Percentiles rank a stretch among this genome's conserved stretches.
These are phyloP conservation scores for Hyaloperonospora brassicae DNA, from an alignment of 352 stramenopile species.

Conservation along the genomic window DNA sequence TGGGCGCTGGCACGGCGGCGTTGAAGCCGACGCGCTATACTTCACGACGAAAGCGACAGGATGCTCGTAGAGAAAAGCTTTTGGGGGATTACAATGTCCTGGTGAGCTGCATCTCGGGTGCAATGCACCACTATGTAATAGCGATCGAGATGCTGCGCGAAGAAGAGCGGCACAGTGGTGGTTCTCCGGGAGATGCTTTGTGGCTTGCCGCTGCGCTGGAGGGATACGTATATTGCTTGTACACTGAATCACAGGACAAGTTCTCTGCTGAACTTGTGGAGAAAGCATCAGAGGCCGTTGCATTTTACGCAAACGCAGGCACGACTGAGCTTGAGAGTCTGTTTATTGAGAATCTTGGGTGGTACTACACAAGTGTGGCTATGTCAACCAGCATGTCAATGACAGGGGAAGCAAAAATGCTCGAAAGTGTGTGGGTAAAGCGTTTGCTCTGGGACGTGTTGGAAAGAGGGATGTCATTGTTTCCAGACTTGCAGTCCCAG, in stretches of 20 bases:
- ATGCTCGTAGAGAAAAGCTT: constrained; percentile 64
- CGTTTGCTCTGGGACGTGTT: constrained; percentile 60
- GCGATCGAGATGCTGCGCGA: constrained; percentile 71
- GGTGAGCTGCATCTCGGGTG: constrained; percentile 52
- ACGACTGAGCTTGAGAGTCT: constrained; percentile 62
- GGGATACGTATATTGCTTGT: constrained; percentile 59
- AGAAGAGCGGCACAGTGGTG: constrained; percentile 59
- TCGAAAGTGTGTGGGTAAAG: constrained; percentile 63
- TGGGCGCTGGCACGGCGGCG: constrained; percentile 22
- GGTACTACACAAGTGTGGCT: constrained; percentile 59
- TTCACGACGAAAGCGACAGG: constrained; percentile 37
- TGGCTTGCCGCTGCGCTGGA: constrained; percentile 81
- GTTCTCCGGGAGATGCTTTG: constrained; percentile 41
- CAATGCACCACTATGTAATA: constrained; percentile 57
- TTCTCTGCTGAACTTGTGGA: constrained; percentile 72
- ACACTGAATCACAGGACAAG: constrained; percentile 38
- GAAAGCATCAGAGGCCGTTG: constrained; percentile 62
- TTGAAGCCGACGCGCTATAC: constrained; percentile 32
- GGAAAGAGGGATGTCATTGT: constrained; percentile 46
- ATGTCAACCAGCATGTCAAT: constrained; percentile 11
- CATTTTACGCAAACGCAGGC: constrained; percentile 56
- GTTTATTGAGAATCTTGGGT: constrained; percentile 60
- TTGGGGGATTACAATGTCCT: constrained; percentile 75
- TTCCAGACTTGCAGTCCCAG: constrained; percentile 37
- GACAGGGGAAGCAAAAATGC: constrained; percentile 30